These are phyloP conservation scores for Alopecurus myosuroides DNA, from an alignment of 176 grass and related monocot species.

Conservation along the genomic window DNA sequence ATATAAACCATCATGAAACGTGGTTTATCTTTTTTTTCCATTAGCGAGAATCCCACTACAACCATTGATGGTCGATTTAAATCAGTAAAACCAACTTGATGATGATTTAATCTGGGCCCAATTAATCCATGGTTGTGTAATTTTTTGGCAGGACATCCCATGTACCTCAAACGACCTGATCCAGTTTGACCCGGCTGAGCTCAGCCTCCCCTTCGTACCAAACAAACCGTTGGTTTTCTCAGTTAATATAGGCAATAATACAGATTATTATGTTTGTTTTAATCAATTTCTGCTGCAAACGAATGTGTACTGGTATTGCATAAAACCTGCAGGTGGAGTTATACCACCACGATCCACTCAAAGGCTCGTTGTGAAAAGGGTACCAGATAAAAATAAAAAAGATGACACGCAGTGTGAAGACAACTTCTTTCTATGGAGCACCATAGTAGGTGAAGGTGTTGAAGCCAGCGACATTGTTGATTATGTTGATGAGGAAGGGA, in stretches of 20 bases:
- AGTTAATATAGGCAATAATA: background rate
- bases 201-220: background rate
- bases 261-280: background rate
- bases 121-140: background rate
- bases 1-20: too few species aligned
- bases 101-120: background rate
- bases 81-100: background rate
- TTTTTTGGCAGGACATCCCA: background rate
- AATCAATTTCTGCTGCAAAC: accelerated
- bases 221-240: background rate
- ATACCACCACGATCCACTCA: background rate
- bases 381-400: background rate
- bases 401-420: background rate
- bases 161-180: background rate
- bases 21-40: too few species aligned
- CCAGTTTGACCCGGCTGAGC: background rate
- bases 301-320: background rate
- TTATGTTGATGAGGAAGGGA: background rate
- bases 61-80: too few species aligned
- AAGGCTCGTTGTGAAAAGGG: background rate
- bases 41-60: too few species aligned
- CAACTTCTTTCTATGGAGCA: background rate
- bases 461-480: background rate
- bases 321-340: background rate
- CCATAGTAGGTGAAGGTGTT: background rate